phyloP scores from a whole-genome alignment of 2,329 filamentous ascomycete species.

The Polychaeton citri region DNA sequence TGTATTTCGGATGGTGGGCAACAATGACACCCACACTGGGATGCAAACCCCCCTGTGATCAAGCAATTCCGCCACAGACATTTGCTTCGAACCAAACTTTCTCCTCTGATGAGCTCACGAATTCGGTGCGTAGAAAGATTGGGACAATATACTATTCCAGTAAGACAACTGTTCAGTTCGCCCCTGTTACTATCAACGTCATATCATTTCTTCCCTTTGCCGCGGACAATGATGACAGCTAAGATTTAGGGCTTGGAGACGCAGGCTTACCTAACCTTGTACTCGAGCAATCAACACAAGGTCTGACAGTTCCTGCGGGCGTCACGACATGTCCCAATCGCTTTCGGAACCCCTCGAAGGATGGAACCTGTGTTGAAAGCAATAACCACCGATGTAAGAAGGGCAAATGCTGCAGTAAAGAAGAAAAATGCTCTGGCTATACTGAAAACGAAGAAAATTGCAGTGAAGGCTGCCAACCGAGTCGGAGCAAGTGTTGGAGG shows the following conservation, averaged over 20 bases:
- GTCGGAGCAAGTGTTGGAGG: constrained; percentile 8
- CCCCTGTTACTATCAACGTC: not conserved
- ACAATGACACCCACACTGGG: not conserved
- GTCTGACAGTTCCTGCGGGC: constrained; percentile 1
- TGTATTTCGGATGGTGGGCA: not conserved
- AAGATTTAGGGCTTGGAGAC: not conserved
- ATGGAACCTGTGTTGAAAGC: constrained; percentile 4
- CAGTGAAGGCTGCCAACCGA: constrained; percentile 6
- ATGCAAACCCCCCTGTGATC: not conserved
- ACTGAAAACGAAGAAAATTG: constrained; percentile 3
- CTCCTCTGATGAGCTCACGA: not conserved
- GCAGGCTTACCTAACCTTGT: not conserved
- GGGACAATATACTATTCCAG: not conserved
- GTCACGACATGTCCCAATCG: constrained; percentile 4
- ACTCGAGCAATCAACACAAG: not conserved
- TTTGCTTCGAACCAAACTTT: not conserved
- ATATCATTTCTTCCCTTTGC: not conserved
- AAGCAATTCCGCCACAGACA: not conserved
- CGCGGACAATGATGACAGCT: not conserved
- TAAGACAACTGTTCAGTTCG: not conserved
- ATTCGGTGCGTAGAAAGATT: not conserved
- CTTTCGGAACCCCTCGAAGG: constrained; percentile 1
- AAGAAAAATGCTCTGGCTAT: constrained; percentile 6
- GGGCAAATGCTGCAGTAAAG: constrained; percentile 6
- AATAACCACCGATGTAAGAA: constrained; percentile 6